These are phyloP conservation scores for Brassica juncea DNA, from an alignment of 345 rosid genomes.

Conservation along the genomic window DNA sequence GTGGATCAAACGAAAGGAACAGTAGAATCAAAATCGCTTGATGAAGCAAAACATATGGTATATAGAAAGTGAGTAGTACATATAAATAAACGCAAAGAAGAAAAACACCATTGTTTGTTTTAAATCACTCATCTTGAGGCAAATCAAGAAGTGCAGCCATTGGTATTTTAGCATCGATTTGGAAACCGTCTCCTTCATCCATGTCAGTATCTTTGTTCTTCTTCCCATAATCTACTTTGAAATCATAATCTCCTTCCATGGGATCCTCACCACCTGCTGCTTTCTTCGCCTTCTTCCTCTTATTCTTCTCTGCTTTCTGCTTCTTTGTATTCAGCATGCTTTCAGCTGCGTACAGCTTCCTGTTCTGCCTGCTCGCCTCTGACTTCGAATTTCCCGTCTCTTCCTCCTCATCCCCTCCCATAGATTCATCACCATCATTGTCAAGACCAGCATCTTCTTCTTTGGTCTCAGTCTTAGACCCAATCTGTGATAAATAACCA, in stretches of 20 bases:
- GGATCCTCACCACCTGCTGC: slow-evolving; percentile 46
- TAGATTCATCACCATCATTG: slow-evolving; percentile 45
- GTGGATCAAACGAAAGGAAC: no score
- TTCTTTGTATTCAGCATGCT: slow-evolving; percentile 72
- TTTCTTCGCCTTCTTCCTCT: slow-evolving; percentile 63
- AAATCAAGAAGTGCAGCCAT: slow-evolving; percentile 49
- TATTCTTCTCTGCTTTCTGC: slow-evolving; percentile 78
- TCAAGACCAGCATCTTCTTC: slow-evolving; percentile 17
- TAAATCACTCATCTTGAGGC: slow-evolving; percentile 47
- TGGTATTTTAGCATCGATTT: slow-evolving; percentile 46
- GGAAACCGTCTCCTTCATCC: slow-evolving; percentile 49
- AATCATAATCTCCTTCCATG: slow-evolving; percentile 76
- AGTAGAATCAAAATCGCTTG: slow-evolving; percentile 5
- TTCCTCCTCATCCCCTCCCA: slow-evolving; percentile 42
- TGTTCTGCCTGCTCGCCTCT: slow-evolving; percentile 57
- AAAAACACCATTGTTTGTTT: background rate
- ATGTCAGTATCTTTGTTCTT: slow-evolving; percentile 46
- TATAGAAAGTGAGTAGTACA: background rate
- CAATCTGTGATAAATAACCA: slow-evolving; percentile 26
- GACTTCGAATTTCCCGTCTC: slow-evolving; percentile 39
- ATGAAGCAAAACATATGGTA: slow-evolving; percentile 1
- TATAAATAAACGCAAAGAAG: slow-evolving; percentile 4
- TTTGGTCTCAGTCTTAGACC: slow-evolving; percentile 10
- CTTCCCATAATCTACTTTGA: slow-evolving; percentile 73
- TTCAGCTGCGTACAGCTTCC: slow-evolving; percentile 65